A percentile compares a stretch with the other conserved stretches of the same genome.
Conservation (phyloP, 768 basidiomycete species). For the Suillus subaureus region DNA sequence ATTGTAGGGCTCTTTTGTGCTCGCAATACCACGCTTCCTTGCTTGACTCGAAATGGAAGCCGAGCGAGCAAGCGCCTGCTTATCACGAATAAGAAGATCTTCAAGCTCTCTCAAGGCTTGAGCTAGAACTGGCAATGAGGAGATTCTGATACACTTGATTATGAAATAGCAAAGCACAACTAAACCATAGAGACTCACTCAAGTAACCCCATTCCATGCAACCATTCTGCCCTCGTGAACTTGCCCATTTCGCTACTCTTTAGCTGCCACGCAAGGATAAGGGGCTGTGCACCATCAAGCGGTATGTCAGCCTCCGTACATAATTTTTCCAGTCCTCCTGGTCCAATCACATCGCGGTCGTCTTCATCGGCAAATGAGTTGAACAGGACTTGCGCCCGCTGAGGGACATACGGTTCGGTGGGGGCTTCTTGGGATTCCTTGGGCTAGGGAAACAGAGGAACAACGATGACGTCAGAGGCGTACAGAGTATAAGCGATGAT, state of each 20-base stretch:
- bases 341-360: constrained; percentile 53
- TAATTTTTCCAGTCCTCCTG: constrained; percentile 71
- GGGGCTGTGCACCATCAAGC: constrained; percentile 70
- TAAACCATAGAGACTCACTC: constrained; percentile 39
- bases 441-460: background rate
- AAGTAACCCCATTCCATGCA: constrained; percentile 49
- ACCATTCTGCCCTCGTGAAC: constrained; percentile 71
- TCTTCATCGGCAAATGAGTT: constrained; percentile 60
- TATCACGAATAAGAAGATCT: constrained; percentile 54
- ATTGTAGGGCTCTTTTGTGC: constrained; percentile 52
- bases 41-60: constrained; percentile 24
- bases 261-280: constrained; percentile 78
- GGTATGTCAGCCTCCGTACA: constrained; percentile 72
- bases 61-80: constrained; percentile 36
- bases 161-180: background rate
- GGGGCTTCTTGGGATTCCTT: constrained; percentile 12
- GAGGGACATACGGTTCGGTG: constrained; percentile 46
- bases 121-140: constrained; percentile 51
- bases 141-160: constrained; percentile 36
- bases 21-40: constrained; percentile 33
- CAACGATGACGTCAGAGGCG: constrained; percentile 13
- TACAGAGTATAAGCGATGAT: constrained; percentile 20
- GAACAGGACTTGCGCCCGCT: constrained; percentile 60
- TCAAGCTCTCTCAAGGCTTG: constrained; percentile 63
- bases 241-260: constrained; percentile 73